A percentile compares a stretch with the other conserved stretches of the same genome.
Evolutionary conservation across 805 yeast species (phyloP).

Genomic region (Teunomyces tritomae): DNA sequence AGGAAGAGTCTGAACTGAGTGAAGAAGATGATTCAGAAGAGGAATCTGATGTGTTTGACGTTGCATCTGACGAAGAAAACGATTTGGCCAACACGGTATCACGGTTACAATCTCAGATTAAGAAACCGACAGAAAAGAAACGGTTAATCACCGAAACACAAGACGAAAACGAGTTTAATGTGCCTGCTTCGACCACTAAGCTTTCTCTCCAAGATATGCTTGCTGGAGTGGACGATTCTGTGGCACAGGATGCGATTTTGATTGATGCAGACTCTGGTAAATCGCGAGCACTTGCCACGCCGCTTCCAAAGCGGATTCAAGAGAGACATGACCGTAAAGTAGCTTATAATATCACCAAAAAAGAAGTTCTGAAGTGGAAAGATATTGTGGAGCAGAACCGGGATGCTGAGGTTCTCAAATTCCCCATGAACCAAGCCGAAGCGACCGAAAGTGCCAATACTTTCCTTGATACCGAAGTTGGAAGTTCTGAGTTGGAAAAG

Average conservation of each 20-base stretch:
- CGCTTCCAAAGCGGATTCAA: conserved; percentile 83
- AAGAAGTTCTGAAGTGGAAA: conserved; percentile 85
- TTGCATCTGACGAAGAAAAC: conserved; percentile 39
- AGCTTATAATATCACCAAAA: conserved; percentile 85
- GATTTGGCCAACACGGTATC: conserved; percentile 50
- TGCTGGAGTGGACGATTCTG: conserved; percentile 54
- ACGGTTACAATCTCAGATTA: conserved; percentile 31
- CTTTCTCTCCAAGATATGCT: conserved; percentile 75
- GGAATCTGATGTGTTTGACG: conserved; percentile 26
- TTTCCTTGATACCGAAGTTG: neutral
- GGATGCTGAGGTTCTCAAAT: conserved; percentile 78
- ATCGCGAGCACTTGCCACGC: conserved; percentile 61
- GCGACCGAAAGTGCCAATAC: conserved; percentile 43
- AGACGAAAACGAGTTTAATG: conserved; percentile 66
- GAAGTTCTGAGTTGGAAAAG: conserved; percentile 57
- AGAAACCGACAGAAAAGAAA: conserved; percentile 40
- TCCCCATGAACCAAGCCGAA: conserved; percentile 56
- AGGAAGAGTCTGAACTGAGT: conserved; percentile 21
- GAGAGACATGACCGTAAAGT: conserved; percentile 82
- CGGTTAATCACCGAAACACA: conserved; percentile 51
- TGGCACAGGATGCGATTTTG: conserved; percentile 48
- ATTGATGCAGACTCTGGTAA: conserved; percentile 40
- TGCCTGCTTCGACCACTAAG: conserved; percentile 53
- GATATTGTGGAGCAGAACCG: conserved; percentile 77
- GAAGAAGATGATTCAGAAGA: conserved; percentile 32